Base-by-base conservation (phyloP, 164 flowering plant genomes). In the Stephania yunnanensis region DNA sequence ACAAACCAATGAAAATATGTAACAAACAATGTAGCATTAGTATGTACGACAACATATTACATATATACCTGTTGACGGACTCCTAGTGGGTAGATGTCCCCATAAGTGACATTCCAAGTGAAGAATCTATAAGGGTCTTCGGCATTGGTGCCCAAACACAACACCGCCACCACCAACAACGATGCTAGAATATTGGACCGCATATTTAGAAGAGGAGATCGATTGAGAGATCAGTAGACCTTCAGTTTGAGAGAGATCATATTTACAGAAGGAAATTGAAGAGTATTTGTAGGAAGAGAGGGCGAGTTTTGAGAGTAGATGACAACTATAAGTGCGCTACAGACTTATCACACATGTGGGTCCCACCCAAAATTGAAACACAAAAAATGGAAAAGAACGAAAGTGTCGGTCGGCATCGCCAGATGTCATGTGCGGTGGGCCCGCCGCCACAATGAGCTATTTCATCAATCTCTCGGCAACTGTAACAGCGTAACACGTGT, bases 71-170 rank as follows among this genome's bases (percentile, higher is more conserved):
- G 84, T 61, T 83, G 86, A 46, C 72, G 75, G 10, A 79, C 82
- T 10, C 84, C 84, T 9, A 83, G 74, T 13, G 86, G 84, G 61
- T 75, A 80, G 12, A 82, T 80, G 77, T 65, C 66, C 2, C 86
- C 84, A 22, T 84, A 84, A 1, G 81, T 82, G 25, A 84, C 76
- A 19, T 83, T 80, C 84, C 84, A 83, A 63, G 72, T 78, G 79
- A 81, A 79, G 76, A 79, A 83, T 58, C 72, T 79, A 74, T 82
- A 82, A 10, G 86, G 86, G 58, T 82, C 81, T 64, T 84, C 86
- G 2, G 81, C 85, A 20, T n/a, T 67, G 31, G 76, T 81, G 13
- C 74, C 1, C 8, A 75, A 68, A 64, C 46, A 36, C n/a, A 71
- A 69, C 31, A 66, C 45, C 15, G 73, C 78, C 76, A 36, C 42